Percentiles rank a stretch among this genome's conserved stretches.
phyloP scores from a whole-genome alignment of 345 rosid species.

The Cardamine chenopodiifolia region DNA sequence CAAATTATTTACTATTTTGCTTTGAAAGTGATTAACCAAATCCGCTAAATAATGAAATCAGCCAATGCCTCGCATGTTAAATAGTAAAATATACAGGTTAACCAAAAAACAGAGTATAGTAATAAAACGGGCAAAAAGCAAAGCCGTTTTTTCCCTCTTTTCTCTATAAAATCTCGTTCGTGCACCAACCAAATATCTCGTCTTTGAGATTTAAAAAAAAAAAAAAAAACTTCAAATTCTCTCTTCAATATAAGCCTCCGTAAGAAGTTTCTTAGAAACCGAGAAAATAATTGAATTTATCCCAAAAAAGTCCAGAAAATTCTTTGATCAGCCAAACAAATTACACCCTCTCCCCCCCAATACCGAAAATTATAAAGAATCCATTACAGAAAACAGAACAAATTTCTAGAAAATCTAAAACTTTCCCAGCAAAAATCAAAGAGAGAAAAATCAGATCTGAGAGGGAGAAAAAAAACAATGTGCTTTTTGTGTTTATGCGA shows the following conservation, averaged over 20 bases:
- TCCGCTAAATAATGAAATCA: conserved; percentile 20
- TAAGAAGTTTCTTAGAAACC: conserved; percentile 26
- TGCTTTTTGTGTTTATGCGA: conserved; percentile 60
- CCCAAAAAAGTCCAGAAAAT: background rate
- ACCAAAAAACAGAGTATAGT: background rate
- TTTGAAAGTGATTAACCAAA: conserved; percentile 20
- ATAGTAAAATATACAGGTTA: background rate
- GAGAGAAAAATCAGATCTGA: conserved; percentile 26
- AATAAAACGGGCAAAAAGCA: conserved; percentile 28
- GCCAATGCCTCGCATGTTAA: conserved; percentile 4
- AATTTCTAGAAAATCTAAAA: conserved; percentile 7
- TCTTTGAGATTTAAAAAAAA: background rate
- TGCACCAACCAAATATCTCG: conserved; percentile 28
- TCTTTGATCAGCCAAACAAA: background rate
- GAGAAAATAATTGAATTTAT: background rate
- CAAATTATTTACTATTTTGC: background rate
- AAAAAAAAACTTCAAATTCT: background rate
- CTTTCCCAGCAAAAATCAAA: background rate
- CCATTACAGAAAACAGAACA: background rate
- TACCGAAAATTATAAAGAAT: background rate
- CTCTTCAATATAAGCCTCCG: conserved; percentile 24
- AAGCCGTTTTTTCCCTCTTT: conserved; percentile 28
- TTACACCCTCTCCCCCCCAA: background rate
- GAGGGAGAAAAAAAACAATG: conserved; percentile 43
- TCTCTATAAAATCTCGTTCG: conserved; percentile 35